phyloP scores from a whole-genome alignment of 305 asterid genomes.

The Caryopteris hybrid region DNA sequence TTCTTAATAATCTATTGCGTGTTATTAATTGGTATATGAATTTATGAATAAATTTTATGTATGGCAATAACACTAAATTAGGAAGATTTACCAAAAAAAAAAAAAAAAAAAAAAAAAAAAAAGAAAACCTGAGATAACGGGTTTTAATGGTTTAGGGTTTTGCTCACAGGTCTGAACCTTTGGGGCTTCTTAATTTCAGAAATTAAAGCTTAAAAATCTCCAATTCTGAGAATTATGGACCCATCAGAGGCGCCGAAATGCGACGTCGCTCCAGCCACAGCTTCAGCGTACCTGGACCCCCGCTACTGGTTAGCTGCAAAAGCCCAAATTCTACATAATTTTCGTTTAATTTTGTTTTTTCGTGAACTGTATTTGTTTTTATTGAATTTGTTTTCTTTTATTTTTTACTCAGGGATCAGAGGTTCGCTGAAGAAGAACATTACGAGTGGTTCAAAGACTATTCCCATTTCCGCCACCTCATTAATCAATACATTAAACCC shows the following conservation, averaged over 20 bases:
- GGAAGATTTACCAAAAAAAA: too few species aligned
- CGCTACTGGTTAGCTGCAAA: constrained; percentile 55
- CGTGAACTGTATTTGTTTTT: neutral
- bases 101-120: too few species aligned
- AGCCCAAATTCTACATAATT: neutral
- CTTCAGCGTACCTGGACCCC: constrained; percentile 73
- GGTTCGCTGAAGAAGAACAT: constrained; percentile 84
- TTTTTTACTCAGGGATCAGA: constrained; percentile 56
- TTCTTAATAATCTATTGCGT: too few species aligned
- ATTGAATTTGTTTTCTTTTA: neutral
- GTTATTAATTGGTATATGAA: too few species aligned
- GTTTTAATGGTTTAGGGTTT: constrained; percentile 21
- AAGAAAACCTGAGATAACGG: too few species aligned
- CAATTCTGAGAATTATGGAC: constrained; percentile 31
- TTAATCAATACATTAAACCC: constrained; percentile 55
- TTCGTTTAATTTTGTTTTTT: neutral
- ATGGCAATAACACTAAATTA: too few species aligned
- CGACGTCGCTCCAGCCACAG: constrained; percentile 66
- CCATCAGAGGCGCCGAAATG: constrained; percentile 27
- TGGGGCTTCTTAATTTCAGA: neutral
- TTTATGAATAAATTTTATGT: too few species aligned
- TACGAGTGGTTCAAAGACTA: constrained; percentile 94
- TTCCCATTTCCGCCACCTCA: constrained; percentile 70
- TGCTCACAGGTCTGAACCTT: neutral
- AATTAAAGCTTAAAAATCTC: constrained; percentile 12